Evolutionary conservation across 768 basidiomycete genomes (phyloP).

Genomic region (Crassisporium funariophilum): DNA sequence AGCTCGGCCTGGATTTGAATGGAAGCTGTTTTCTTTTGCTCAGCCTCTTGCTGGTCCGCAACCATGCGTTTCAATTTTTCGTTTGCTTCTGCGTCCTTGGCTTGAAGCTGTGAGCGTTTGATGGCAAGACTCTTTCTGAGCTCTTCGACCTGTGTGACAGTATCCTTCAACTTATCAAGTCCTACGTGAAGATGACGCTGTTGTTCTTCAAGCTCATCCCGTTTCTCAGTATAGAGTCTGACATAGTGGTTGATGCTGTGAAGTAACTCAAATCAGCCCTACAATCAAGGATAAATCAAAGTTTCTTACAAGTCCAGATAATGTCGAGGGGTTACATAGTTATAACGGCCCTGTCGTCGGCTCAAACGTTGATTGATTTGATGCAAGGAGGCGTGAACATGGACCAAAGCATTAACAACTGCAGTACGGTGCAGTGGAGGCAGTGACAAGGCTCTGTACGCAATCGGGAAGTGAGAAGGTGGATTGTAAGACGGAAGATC

Average conservation of each 20-base stretch:
- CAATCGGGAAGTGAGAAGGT: constrained; percentile 84
- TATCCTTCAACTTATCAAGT: constrained; percentile 93
- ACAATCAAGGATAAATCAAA: constrained; percentile 4
- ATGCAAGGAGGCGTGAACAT: constrained; percentile 88
- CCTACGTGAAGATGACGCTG: constrained; percentile 98
- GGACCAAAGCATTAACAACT: constrained; percentile 90
- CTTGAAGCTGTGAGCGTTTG: constrained; percentile 89
- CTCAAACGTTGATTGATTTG: constrained; percentile 88
- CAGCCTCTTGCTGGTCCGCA: constrained; percentile 96
- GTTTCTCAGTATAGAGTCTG: constrained; percentile 91
- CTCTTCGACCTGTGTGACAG: constrained; percentile 96
- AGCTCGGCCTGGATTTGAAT: constrained; percentile 94
- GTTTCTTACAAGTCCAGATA: constrained; percentile 94
- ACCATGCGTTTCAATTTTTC: constrained; percentile 98
- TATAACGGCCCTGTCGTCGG: constrained; percentile 92
- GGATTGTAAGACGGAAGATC: constrained; percentile 82
- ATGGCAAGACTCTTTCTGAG: constrained; percentile 92
- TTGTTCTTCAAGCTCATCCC: constrained; percentile 96
- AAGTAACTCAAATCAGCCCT: constrained; percentile 11
- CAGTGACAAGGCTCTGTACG: constrained; percentile 78
- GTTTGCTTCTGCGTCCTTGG: constrained; percentile 94
- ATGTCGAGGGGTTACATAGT: constrained; percentile 96
- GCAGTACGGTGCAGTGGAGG: constrained; percentile 92
- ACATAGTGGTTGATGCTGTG: constrained; percentile 96
- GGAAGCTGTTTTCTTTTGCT: constrained; percentile 96